Evolutionary conservation across 1,139 yeast species (phyloP).

Genomic region (Blastobotrys indianensis): DNA sequence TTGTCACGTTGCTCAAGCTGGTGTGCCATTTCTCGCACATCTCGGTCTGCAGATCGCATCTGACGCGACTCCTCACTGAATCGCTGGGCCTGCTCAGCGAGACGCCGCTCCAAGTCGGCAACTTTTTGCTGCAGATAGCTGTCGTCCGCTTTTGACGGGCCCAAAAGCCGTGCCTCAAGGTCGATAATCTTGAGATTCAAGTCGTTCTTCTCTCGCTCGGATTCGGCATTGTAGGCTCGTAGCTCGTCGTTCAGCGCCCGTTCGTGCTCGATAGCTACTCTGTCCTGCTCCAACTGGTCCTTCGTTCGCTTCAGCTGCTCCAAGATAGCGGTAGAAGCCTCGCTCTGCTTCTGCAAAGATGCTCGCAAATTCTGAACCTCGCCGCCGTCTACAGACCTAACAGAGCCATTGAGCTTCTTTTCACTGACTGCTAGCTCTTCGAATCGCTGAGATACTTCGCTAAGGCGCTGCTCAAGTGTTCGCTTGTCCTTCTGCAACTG

Average conservation of each 20-base stretch:
- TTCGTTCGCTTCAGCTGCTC: constrained; percentile 20
- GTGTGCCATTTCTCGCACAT: constrained; percentile 28
- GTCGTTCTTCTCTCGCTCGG: constrained; percentile 31
- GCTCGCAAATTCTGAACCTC: constrained; percentile 21
- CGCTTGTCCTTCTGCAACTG: constrained; percentile 35
- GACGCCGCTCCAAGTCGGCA: constrained; percentile 33
- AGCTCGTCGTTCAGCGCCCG: constrained; percentile 26
- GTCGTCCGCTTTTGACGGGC: constrained; percentile 19
- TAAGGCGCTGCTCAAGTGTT: constrained; percentile 33
- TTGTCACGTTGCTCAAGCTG: constrained; percentile 28
- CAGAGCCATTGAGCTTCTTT: constrained; percentile 6
- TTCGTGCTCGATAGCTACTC: constrained; percentile 26
- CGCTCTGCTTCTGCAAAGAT: constrained; percentile 22
- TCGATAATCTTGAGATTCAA: constrained; percentile 31
- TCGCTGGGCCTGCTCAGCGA: constrained; percentile 34
- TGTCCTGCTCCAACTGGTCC: constrained; percentile 21
- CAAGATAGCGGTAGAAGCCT: constrained; percentile 19
- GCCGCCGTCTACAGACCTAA: constrained; percentile 6
- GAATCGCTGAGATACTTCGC: constrained; percentile 27
- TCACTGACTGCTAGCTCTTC: constrained; percentile 24
- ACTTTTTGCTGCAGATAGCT: constrained; percentile 27
- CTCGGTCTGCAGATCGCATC: constrained; percentile 30
- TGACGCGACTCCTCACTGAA: constrained; percentile 33
- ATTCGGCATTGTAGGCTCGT: constrained; percentile 19
- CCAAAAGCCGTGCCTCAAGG: constrained; percentile 30